phyloP scores from a whole-genome alignment of 768 basidiomycete species.

The Mycena maculata region DNA sequence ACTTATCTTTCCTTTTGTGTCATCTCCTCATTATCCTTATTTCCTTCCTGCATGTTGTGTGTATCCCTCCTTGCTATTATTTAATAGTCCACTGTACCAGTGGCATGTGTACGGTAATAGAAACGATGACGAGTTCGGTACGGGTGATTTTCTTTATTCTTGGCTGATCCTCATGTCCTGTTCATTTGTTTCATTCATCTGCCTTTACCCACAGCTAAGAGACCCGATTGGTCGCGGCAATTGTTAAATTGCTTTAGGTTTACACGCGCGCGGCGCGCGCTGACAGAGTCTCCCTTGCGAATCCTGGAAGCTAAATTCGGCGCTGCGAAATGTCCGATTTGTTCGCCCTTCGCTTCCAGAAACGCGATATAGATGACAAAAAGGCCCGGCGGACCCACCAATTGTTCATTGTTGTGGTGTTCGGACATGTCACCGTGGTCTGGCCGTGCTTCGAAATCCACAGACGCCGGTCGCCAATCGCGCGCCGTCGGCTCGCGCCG shows the following conservation, averaged over 20 bases:
- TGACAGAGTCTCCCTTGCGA: slow-evolving; percentile 5
- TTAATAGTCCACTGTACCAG: slow-evolving; percentile 20
- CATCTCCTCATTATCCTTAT: slow-evolving; percentile 30
- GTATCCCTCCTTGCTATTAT: slow-evolving; percentile 20
- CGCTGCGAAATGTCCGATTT: slow-evolving; percentile 22
- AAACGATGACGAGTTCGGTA: not conserved
- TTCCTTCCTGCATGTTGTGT: slow-evolving; percentile 13
- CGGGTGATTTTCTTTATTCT: not conserved
- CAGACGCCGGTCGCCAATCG: slow-evolving; percentile 14
- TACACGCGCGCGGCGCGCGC: slow-evolving; percentile 11
- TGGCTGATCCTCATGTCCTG: not conserved
- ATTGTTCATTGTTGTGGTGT: no score
- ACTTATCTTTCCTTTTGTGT: slow-evolving; percentile 13
- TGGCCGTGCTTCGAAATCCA: slow-evolving; percentile 12
- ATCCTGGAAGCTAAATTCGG: slow-evolving; percentile 20
- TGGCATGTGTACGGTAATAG: slow-evolving; percentile 17
- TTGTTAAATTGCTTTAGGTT: slow-evolving; percentile 17
- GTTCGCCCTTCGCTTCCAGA: slow-evolving; percentile 11
- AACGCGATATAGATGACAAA: slow-evolving; percentile 3
- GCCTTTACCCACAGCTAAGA: not conserved
- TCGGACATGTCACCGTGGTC: not conserved
- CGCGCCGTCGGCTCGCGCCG: slow-evolving; percentile 2
- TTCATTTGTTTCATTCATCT: no score
- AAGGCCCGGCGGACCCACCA: no score
- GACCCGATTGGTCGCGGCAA: slow-evolving; percentile 17